These are phyloP conservation scores for Globisporangium takayamanum DNA, from an alignment of 352 stramenopile genomes.

Conservation along the genomic window DNA sequence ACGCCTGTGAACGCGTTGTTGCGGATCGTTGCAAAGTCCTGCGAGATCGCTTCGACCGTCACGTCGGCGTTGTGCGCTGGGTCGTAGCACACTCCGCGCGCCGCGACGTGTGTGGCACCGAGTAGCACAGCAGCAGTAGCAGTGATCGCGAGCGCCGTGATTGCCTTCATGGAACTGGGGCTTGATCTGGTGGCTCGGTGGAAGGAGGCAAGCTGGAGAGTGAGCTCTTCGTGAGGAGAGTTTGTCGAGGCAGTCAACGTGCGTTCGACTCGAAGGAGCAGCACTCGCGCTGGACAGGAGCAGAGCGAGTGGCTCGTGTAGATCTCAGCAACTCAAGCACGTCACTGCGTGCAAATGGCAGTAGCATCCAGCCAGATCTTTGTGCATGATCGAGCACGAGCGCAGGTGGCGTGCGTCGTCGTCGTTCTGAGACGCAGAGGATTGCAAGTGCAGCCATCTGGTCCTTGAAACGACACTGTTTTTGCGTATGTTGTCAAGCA, in stretches of 20 bases:
- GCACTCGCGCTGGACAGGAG: too few relatives aligned
- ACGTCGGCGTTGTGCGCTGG: constrained; percentile 28
- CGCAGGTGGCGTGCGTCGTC: too few relatives aligned
- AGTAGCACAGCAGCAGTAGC: constrained; percentile 5
- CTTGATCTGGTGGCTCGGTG: constrained; percentile 5
- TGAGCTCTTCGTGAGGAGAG: constrained; percentile 5
- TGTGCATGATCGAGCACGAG: too few relatives aligned
- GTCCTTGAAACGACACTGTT: too few relatives aligned
- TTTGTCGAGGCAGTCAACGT: neutral
- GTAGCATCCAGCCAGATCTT: too few relatives aligned
- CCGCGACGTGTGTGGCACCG: constrained; percentile 2
- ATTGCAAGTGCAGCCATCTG: too few relatives aligned
- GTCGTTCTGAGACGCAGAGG: too few relatives aligned
- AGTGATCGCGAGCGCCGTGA: constrained; percentile 15
- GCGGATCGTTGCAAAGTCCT: constrained; percentile 42
- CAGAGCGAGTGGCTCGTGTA: too few relatives aligned
- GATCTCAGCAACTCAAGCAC: too few relatives aligned
- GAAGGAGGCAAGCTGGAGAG: constrained; percentile 23
- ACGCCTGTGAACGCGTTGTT: constrained; percentile 33
- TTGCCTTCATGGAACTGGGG: constrained; percentile 24
- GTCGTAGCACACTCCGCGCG: constrained; percentile 45
- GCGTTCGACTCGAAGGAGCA: too few relatives aligned
- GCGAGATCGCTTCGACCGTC: constrained; percentile 28
- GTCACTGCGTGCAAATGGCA: too few relatives aligned
- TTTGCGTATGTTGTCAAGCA: too few relatives aligned